These are phyloP conservation scores for Agrostemma githago DNA, from an alignment of 148 eudicot genomes.

Conservation along the genomic window DNA sequence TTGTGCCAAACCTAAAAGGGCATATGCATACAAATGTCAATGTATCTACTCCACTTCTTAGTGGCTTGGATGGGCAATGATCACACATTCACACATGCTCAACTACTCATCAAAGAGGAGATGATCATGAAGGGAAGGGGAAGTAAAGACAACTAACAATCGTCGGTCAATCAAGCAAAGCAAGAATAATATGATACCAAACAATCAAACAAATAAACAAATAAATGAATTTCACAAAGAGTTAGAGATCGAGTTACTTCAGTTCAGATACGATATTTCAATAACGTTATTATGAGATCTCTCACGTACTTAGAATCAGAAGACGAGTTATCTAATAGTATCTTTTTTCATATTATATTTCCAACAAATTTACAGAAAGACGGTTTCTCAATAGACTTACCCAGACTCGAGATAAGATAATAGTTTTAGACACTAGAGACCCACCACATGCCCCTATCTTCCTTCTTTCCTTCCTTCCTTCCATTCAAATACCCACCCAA, in stretches of 20 bases:
- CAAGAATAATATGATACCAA: neutral
- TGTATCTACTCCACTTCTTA: too few species aligned
- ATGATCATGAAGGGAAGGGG: neutral
- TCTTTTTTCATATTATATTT: too few species aligned
- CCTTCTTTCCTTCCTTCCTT: neutral
- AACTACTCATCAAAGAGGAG: neutral
- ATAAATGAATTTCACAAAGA: neutral
- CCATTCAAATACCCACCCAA: constrained; percentile 1
- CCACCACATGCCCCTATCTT: neutral
- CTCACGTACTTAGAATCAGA: too few species aligned
- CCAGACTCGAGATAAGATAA: neutral
- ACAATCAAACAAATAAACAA: neutral
- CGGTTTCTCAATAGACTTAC: too few species aligned
- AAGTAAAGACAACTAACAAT: neutral
- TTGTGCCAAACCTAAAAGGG: too few species aligned
- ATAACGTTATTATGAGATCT: too few species aligned
- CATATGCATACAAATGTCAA: too few species aligned
- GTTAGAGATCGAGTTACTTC: too few species aligned
- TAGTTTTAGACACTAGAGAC: constrained; percentile 3
- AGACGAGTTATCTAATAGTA: too few species aligned
- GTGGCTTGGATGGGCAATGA: too few species aligned
- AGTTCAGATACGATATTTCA: too few species aligned
- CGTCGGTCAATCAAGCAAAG: neutral
- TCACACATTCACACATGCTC: neutral
- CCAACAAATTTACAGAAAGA: too few species aligned